Evolutionary conservation across 2,329 filamentous ascomycete genomes (phyloP).

Genomic region (Chaetomiaceae sp.): DNA sequence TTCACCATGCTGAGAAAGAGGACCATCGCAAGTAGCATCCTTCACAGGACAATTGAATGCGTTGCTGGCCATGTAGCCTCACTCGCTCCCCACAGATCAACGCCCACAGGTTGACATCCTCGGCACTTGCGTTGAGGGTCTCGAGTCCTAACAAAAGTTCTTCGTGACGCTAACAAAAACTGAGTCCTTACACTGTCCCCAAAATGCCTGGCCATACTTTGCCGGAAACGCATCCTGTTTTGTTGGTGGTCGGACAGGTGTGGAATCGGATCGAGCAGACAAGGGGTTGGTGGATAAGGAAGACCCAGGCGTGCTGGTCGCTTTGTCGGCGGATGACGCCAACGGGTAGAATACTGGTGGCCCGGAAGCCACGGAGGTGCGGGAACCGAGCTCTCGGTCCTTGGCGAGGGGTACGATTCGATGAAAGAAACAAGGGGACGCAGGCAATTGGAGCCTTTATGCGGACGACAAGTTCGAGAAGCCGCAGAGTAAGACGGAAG

Average conservation of each 20-base stretch:
- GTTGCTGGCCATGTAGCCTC: background rate
- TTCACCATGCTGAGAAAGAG: background rate
- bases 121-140: background rate
- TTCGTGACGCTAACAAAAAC: background rate
- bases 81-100: background rate
- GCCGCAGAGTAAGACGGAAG: too few relatives aligned
- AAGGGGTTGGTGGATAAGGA: background rate
- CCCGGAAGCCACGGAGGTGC: background rate
- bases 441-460: background rate
- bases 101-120: background rate
- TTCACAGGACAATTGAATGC: background rate
- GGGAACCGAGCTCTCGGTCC: background rate
- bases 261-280: background rate
- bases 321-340: background rate
- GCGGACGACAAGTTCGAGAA: background rate
- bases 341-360: background rate
- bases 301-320: background rate
- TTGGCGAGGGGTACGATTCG: background rate
- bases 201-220: slow-evolving; percentile 25
- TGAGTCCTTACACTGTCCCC: slow-evolving; percentile 24
- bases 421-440: background rate
- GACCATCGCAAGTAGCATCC: background rate
- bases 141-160: background rate
- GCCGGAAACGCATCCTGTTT: slow-evolving; percentile 25
- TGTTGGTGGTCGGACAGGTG: background rate